Base-by-base conservation (phyloP, 2,329 filamentous ascomycete species). In the Sporothrix schenckii region DNA sequence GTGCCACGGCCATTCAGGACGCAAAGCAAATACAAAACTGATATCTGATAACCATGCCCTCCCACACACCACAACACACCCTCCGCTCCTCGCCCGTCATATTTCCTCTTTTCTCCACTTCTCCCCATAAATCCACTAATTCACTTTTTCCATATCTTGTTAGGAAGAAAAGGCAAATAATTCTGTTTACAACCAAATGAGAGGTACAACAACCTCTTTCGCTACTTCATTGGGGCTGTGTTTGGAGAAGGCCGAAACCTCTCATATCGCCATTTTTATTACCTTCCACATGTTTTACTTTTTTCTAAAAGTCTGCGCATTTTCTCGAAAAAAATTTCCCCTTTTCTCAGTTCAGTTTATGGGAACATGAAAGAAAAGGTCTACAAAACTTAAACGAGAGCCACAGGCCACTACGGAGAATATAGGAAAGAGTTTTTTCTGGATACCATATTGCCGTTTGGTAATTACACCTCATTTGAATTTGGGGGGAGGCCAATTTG, bases 161-260 rank as follows among this genome's bases (percentile, higher is more conserved):
- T 27, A 44, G 19, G 4, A 47, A 27, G n/a, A 60, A 30, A 39
- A 47, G 21, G 58, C 27, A 30, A 60, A 47, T 5, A 5, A 44
- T 16, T 41, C 41, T 47, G 13, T 47, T 47, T 27, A 9, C 3
- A 30, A 27, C 58, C 39, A 21, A 39, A 27, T n/a, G 39, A 63
- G 58, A 63, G 58, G 58, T 44, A 63, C n/a, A 27, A 63, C 58
- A n/a, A n/a, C n/a, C 58, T 63, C 39, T 63, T 21, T 16, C 9
- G 4, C 24, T 19, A 11, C 47, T 41, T 54, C 39, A 27, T 9
- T 27, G 21, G 6, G 39, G n/a, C 21, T 16, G 9, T 63, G 39
- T 14, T 63, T 21, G 5, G 58, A 47, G 39, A 27, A 13, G 30
- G 30, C 27, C 19, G 7, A 58, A 58, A 41, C 30, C 11, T 27